Base-by-base conservation (phyloP, 306 rosid species). In the Dicorynia guianensis region DNA sequence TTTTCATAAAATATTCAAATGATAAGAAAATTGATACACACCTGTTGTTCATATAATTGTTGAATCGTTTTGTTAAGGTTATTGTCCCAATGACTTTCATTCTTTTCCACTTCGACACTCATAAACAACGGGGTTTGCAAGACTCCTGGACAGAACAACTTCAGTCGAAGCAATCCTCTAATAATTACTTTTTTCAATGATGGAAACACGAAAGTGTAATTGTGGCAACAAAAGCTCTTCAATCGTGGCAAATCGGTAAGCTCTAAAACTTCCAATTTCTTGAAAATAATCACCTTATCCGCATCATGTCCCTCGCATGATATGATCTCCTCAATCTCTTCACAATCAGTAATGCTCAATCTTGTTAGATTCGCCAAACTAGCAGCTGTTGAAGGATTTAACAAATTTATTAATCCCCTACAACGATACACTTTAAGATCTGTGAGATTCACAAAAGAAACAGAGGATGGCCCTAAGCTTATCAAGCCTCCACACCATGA, bases 351-450 rank as follows among this genome's bases (percentile, higher is more conserved):
- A 18, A 55, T 13, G 3, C 8, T 39, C 53, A 70, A 4, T 0
- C 6, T 8, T 3, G 49, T 36, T 14, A 54, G 42, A 5, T 54
- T 53, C 8, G 40, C 3, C 14, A 55, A 20, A 9, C 53, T 20
- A 54, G 1, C 14, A 5, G 53, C 14, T 2, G 8, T 40, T 15
- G 64, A 70, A 6, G 52, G 38, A 0, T 39, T 70, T 11, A 70
- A 3, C 8, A 55, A 55, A 40, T 25, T 12, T 8, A 40, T 4
- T 50, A 55, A 17, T 7, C 1, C 4, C 1, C 0, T 0, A 8
- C 40, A 55, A 0, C 0, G 0, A 0, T 0, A 0, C 38, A 53
- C 19, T 0, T 4, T 0, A 2, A 69, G 17, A 15, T 18, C 2
- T 38, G 36, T 38, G 2, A 69, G 19, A 69, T 53, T 53, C 0